Conservation (phyloP, 768 basidiomycete genomes). For the Agrocybe praecox region DNA sequence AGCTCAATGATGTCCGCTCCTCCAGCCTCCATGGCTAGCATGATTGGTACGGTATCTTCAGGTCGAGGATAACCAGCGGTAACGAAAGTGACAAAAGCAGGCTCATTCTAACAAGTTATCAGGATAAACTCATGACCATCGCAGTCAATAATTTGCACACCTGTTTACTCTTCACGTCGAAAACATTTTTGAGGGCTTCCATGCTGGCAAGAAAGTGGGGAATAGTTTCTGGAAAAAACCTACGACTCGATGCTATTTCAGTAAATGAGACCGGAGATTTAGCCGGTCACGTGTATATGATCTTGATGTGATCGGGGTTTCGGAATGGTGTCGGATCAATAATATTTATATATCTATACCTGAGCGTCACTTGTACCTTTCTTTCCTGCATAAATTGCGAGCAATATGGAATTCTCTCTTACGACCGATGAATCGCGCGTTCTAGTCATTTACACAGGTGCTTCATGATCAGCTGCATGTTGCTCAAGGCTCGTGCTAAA, state of each 20-base stretch:
- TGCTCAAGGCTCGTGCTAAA: background rate
- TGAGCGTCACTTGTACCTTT: background rate
- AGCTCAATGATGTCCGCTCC: constrained; percentile 96
- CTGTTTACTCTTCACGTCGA: constrained; percentile 63
- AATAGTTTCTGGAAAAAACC: constrained; percentile 8
- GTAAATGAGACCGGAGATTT: constrained; percentile 19
- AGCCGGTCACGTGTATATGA: constrained; percentile 25
- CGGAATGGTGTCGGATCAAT: background rate
- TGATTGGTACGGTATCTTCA: constrained; percentile 80
- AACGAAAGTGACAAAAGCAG: constrained; percentile 84
- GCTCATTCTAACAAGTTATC: constrained; percentile 41
- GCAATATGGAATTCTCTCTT: constrained; percentile 52
- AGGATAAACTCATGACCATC: background rate
- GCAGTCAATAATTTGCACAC: constrained; percentile 28
- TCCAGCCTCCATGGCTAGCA: constrained; percentile 92
- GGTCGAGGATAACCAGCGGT: constrained; percentile 90
- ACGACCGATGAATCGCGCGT: constrained; percentile 72
- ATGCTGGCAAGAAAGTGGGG: constrained; percentile 36
- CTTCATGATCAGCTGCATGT: constrained; percentile 4
- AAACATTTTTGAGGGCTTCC: constrained; percentile 73
- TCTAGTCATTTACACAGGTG: constrained; percentile 85
- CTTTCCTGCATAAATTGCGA: constrained; percentile 5
- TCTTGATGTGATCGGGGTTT: constrained; percentile 7
- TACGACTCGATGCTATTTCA: constrained; percentile 16
- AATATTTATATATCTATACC: background rate